Base-by-base conservation (phyloP, 2,329 filamentous ascomycete genomes). In the Aschersonia sp. region DNA sequence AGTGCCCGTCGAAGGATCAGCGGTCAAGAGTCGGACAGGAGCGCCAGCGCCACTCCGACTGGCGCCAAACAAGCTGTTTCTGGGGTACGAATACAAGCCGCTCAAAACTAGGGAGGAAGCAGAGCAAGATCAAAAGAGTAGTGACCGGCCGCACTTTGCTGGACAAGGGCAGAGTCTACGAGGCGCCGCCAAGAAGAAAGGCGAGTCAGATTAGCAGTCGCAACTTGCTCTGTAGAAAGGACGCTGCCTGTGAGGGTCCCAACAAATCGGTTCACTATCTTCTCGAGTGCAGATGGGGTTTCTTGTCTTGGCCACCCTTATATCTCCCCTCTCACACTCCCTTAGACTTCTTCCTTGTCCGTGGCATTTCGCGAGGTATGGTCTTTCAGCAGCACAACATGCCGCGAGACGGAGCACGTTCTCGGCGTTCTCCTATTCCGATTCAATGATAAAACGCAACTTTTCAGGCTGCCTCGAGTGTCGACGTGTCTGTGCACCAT, bases 11-110 rank as follows among this genome's bases (percentile, higher is more conserved):
- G 51, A 56, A 20, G 43, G 5, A 10, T 55, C 58, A 35, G 38
- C 56, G 52, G 65, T 65, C n/a, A 65, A 57, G 49, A 65, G 64
- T 51, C 65, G 77, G 51, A 80, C 74, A 10, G 89, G 91, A 53
- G 89, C 89, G 0, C 89, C 91, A 0, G 85, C 92, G 60, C 89
- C 91, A 3, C 74, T 98, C 5, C 77, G 92, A 31, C 64, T 98
- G 46, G 78, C 87, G 0, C 84, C 85, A 0, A 92, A 92, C 58
- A 94, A 96, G 66, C 73, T 98, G 4, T 98, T 98, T 72, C 94
- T 98, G 53, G 92, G 92, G 3, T 98, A 97, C 59, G 84, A 94
- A 59, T 77, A 95, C 61, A 94, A 85, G 64, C 91, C 91, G 0
- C 73, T 94, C 42, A 89, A 88, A 70, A 86, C 85, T 6, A 80